phyloP scores from a whole-genome alignment of 108 stramenopile species.

The Parietichytrium sp. region DNA sequence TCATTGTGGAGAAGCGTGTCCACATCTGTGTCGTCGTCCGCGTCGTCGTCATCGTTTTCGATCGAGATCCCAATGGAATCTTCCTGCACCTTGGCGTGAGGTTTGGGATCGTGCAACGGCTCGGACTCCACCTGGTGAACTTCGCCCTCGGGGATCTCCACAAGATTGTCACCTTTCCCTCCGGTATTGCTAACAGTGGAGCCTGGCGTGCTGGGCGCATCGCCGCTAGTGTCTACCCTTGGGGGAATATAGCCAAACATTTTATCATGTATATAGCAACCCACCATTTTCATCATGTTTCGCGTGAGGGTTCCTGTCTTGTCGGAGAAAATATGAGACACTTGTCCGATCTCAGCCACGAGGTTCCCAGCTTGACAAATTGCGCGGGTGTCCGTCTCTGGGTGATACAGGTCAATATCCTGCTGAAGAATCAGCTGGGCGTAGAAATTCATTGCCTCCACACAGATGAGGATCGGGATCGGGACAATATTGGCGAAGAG shows the following conservation, averaged over 20 bases:
- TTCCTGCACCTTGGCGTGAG: too few relatives aligned
- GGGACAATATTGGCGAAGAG: slow-evolving; percentile 71
- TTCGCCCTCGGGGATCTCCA: too few relatives aligned
- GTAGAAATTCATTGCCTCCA: slow-evolving; percentile 62
- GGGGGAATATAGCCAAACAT: slow-evolving; percentile 67
- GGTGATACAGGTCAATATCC: slow-evolving; percentile 63
- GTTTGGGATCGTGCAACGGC: too few relatives aligned
- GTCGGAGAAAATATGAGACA: slow-evolving; percentile 64
- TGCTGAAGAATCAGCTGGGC: slow-evolving; percentile 58
- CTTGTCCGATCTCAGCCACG: slow-evolving; percentile 60
- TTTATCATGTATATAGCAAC: slow-evolving; percentile 82
- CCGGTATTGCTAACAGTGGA: too few relatives aligned
- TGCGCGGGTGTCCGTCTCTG: slow-evolving; percentile 60
- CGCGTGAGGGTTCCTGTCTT: slow-evolving; percentile 95
- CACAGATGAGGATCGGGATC: slow-evolving; percentile 65
- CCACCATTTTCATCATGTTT: slow-evolving; percentile 94
- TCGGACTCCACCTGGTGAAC: too few relatives aligned
- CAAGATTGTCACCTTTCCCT: too few relatives aligned
- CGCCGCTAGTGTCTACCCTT: background rate
- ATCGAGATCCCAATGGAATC: too few relatives aligned
- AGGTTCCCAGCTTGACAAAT: slow-evolving; percentile 56
- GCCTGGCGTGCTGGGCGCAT: too few relatives aligned
- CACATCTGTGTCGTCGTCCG: too few relatives aligned
- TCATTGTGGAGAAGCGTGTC: too few relatives aligned
- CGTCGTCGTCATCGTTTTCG: too few relatives aligned